Evolutionary conservation across 2,329 filamentous ascomycete genomes (phyloP).

Genomic region (Tolypocladium album): DNA sequence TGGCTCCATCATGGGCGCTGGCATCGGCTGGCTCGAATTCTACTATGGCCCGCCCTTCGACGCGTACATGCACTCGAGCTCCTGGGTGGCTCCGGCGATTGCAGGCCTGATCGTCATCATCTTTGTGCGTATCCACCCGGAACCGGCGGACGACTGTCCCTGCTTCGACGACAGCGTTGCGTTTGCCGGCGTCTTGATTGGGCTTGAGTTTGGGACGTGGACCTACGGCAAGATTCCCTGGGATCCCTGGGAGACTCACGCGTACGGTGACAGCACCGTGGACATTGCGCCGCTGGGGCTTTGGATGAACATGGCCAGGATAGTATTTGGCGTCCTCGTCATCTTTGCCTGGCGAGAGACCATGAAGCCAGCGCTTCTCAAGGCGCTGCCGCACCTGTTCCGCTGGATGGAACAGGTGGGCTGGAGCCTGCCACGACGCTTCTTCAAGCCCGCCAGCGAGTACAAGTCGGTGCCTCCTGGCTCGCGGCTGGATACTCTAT

Average conservation of each 20-base stretch:
- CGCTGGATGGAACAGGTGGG: constrained; percentile 73
- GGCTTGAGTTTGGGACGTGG: constrained; percentile 75
- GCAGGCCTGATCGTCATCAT: constrained; percentile 58
- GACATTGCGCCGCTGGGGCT: constrained; percentile 56
- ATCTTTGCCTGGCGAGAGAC: constrained; percentile 85
- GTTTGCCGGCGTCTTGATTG: constrained; percentile 84
- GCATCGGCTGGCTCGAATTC: constrained; percentile 49
- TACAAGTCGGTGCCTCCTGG: constrained; percentile 71
- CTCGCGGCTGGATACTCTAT: constrained; percentile 68
- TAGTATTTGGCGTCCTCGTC: constrained; percentile 69
- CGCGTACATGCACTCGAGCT: constrained; percentile 55
- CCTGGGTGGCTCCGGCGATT: constrained; percentile 52
- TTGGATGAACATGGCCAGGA: constrained; percentile 51
- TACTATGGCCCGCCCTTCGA: constrained; percentile 55
- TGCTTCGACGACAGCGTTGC: constrained; percentile 95
- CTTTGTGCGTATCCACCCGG: constrained; percentile 81
- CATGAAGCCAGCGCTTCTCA: constrained; percentile 76
- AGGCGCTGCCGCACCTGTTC: constrained; percentile 73
- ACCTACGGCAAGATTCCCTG: constrained; percentile 53
- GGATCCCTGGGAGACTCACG: constrained; percentile 31
- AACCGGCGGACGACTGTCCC: constrained; percentile 92
- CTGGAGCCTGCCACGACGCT: constrained; percentile 71
- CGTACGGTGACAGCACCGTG: constrained; percentile 45
- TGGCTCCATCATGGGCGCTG: constrained; percentile 66
- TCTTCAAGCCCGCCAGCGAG: constrained; percentile 83